Conservation (phyloP, 1,139 yeast genomes). For the Taphrina betulina region DNA sequence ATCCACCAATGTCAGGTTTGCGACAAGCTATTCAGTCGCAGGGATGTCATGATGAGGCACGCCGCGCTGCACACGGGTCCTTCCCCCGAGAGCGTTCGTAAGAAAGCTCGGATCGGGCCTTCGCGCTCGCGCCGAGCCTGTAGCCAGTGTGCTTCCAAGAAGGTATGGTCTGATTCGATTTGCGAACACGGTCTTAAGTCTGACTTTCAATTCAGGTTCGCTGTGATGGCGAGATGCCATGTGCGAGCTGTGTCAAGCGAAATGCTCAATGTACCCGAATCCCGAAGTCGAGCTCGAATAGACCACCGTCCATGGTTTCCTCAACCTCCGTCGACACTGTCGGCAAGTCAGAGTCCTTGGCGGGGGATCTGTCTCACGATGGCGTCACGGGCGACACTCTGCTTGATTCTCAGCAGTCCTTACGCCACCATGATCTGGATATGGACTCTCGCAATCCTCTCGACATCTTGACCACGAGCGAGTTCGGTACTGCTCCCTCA, state of each 20-base stretch:
- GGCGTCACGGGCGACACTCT: too few relatives aligned
- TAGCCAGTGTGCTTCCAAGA: background rate
- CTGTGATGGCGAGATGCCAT: conserved; percentile 1
- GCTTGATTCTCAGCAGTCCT: too few relatives aligned
- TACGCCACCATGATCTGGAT: too few relatives aligned
- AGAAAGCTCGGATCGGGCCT: background rate
- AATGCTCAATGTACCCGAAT: background rate
- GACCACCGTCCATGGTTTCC: background rate
- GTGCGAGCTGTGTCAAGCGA: background rate
- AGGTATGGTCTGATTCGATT: too few relatives aligned
- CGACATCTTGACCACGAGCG: too few relatives aligned
- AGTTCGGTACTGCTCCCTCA: too few relatives aligned
- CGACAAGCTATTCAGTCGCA: background rate
- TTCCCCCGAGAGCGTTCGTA: background rate
- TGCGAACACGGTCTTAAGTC: too few relatives aligned
- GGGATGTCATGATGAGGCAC: background rate
- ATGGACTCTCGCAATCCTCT: too few relatives aligned
- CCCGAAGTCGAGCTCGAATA: background rate
- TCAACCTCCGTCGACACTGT: background rate
- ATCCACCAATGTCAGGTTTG: conserved; percentile 2
- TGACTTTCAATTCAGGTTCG: too few relatives aligned
- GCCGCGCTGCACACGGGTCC: background rate
- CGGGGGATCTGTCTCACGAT: too few relatives aligned
- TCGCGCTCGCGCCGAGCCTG: background rate
- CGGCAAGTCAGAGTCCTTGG: too few relatives aligned